These are phyloP conservation scores for Naegleria lovaniensis DNA, from an alignment of 208 protist genomes.

Conservation along the genomic window DNA sequence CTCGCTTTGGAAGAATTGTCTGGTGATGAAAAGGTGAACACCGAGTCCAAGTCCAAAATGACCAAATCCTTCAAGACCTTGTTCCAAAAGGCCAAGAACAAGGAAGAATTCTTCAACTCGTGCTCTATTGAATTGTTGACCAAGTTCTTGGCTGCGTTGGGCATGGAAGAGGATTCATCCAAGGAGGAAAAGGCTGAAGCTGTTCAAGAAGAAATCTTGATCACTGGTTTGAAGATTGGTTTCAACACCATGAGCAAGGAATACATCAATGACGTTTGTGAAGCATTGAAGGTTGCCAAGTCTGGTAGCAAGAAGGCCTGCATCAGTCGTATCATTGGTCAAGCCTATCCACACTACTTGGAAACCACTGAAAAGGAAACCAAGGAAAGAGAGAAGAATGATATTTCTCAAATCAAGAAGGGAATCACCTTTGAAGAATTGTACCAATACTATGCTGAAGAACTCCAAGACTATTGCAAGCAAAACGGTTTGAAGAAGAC, in stretches of 20 bases:
- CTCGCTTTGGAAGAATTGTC: not conserved
- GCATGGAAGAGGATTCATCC: not conserved
- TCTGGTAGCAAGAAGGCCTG: not conserved
- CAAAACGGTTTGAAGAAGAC: not conserved
- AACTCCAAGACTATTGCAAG: not conserved
- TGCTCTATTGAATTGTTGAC: not conserved
- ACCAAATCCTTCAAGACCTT: not conserved
- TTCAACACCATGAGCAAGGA: not conserved
- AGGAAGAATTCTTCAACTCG: not conserved
- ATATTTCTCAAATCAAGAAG: not conserved
- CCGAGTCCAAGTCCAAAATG: not conserved
- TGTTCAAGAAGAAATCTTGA: not conserved
- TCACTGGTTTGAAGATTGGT: not conserved
- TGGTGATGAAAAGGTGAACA: not conserved
- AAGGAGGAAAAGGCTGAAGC: slow-evolving; percentile 4
- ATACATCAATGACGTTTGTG: not conserved
- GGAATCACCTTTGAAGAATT: not conserved
- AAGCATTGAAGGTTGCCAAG: not conserved
- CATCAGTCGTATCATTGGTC: not conserved
- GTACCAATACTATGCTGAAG: not conserved
- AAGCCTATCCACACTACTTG: not conserved
- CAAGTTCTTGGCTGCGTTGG: not conserved
- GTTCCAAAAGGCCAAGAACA: not conserved
- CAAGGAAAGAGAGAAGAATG: not conserved
- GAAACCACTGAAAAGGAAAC: not conserved